These are phyloP conservation scores for Aspergillus steynii DNA, from an alignment of 495 filamentous ascomycete species.

Conservation along the genomic window DNA sequence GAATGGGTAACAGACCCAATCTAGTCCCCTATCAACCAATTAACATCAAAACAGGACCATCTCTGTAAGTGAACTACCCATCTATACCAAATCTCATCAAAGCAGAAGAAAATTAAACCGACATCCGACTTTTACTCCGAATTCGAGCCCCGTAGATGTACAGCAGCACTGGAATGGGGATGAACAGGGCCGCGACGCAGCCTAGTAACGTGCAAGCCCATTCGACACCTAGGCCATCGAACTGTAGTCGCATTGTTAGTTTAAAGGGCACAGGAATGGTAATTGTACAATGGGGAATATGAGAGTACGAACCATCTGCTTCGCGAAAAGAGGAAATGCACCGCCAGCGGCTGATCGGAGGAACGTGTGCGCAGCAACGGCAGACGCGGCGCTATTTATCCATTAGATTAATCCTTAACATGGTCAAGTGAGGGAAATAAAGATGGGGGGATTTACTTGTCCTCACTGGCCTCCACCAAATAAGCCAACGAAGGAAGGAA, in stretches of 20 bases:
- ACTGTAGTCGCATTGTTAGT: slow-evolving; percentile 30
- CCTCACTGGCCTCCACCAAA: slow-evolving; percentile 47
- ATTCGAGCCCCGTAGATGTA: slow-evolving; percentile 31
- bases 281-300: neutral
- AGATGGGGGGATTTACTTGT: neutral
- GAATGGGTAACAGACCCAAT: too few species aligned
- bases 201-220: slow-evolving; percentile 61
- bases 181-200: slow-evolving; percentile 43
- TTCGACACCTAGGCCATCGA: slow-evolving; percentile 57
- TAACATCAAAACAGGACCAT: too few species aligned
- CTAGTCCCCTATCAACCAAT: too few species aligned
- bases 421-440: neutral
- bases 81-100: too few species aligned
- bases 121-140: slow-evolving; percentile 1
- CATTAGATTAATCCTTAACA: neutral
- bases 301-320: slow-evolving; percentile 17
- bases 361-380: slow-evolving; percentile 71
- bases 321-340: slow-evolving; percentile 54
- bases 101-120: neutral
- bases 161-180: slow-evolving; percentile 34
- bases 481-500: slow-evolving; percentile 51
- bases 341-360: slow-evolving; percentile 58
- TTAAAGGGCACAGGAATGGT: neutral
- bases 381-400: slow-evolving; percentile 58
- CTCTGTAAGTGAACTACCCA: too few species aligned